These are phyloP conservation scores for Xylaria nigripes DNA, from an alignment of 495 filamentous ascomycete genomes.

Conservation along the genomic window DNA sequence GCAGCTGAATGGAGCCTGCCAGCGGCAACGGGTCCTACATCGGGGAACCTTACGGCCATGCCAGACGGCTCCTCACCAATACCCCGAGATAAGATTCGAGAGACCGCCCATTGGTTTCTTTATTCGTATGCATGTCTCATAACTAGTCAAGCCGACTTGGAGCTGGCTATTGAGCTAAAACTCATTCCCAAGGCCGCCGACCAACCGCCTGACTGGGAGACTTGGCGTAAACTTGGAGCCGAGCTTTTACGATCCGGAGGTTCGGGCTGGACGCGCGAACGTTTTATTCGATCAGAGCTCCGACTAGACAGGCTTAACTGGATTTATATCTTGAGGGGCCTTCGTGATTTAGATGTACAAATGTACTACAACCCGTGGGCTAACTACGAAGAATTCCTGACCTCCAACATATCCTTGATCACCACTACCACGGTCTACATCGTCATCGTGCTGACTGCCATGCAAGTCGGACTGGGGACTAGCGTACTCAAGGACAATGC, in stretches of 20 bases:
- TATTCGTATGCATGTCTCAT: conserved; percentile 32
- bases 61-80: too few species aligned
- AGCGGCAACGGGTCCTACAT: too few species aligned
- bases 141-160: conserved; percentile 30
- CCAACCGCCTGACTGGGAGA: conserved; percentile 1
- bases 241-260: neutral
- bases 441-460: conserved; percentile 25
- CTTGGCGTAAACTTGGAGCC: neutral
- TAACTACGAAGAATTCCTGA: neutral
- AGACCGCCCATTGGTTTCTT: conserved; percentile 29
- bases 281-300: neutral
- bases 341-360: neutral
- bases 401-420: neutral
- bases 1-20: neutral
- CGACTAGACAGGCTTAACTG: neutral
- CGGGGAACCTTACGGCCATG: too few species aligned
- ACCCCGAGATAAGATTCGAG: neutral
- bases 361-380: neutral
- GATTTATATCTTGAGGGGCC: neutral
- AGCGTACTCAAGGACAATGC: conserved; percentile 21
- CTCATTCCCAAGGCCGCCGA: conserved; percentile 22
- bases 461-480: conserved; percentile 48
- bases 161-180: conserved; percentile 26
- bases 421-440: neutral
- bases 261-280: neutral